Evolutionary conservation across 2,329 filamentous ascomycete species (phyloP).

Genomic region (Aspergillus floridensis): DNA sequence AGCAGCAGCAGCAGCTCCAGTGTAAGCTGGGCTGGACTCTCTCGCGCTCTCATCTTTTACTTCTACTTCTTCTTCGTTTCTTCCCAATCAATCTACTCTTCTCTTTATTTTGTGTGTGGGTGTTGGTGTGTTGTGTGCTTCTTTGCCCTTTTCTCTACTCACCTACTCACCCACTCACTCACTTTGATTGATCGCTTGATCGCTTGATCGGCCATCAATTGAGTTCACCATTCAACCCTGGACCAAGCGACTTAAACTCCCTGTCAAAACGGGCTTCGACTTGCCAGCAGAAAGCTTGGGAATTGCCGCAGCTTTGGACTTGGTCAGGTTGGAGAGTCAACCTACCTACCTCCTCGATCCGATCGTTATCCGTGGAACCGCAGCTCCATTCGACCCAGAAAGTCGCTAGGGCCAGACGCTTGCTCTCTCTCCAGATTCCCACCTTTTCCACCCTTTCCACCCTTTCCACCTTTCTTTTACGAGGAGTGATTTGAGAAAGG

Average conservation of each 20-base stretch:
- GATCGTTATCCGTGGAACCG: slow-evolving; percentile 30
- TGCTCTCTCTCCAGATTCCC: slow-evolving; percentile 21
- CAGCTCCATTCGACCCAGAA: slow-evolving; percentile 22
- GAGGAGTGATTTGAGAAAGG: slow-evolving; percentile 11
- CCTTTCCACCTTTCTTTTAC: slow-evolving; percentile 6
- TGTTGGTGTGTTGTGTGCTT: slow-evolving; percentile 1
- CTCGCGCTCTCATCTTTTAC: background rate
- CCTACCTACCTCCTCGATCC: slow-evolving; percentile 13
- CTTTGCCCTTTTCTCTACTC: background rate
- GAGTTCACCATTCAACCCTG: background rate
- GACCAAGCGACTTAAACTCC: slow-evolving; percentile 11
- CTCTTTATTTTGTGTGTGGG: background rate
- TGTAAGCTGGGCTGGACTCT: slow-evolving; percentile 14
- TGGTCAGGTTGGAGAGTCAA: slow-evolving; percentile 21
- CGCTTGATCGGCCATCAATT: background rate
- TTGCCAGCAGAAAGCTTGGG: slow-evolving; percentile 24
- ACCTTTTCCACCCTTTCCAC: background rate
- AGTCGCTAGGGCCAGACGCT: slow-evolving; percentile 15
- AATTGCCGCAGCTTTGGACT: slow-evolving; percentile 26
- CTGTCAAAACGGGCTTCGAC: slow-evolving; percentile 13
- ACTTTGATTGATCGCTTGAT: background rate
- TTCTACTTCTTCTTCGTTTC: too few species aligned
- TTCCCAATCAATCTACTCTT: background rate
- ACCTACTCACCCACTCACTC: too few species aligned
- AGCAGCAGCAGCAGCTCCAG: background rate